phyloP scores from a whole-genome alignment of 176 grass and related monocot species.

The Oryza australiensis region DNA sequence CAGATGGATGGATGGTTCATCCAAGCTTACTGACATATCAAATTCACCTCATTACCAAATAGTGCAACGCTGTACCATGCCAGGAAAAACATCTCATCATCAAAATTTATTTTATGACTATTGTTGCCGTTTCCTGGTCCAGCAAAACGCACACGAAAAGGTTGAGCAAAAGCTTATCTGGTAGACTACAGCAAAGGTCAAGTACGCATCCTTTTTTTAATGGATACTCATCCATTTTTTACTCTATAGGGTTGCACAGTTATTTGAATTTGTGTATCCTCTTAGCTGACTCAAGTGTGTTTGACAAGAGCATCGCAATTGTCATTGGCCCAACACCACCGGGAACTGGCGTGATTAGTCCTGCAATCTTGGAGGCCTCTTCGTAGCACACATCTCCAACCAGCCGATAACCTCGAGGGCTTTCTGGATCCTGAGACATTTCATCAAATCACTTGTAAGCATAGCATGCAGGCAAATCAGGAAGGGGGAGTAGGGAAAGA shows the following conservation, averaged over 20 bases:
- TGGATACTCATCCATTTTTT: not conserved
- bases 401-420: constrained; percentile 68
- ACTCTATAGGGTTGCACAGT: constrained; percentile 16
- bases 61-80: constrained; percentile 10
- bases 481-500: not conserved
- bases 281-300: constrained; percentile 86
- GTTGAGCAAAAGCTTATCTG: constrained; percentile 25
- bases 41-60: constrained; percentile 34
- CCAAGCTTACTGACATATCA: constrained; percentile 15
- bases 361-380: constrained; percentile 72
- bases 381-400: constrained; percentile 81
- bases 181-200: constrained; percentile 35
- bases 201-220: not conserved
- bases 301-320: constrained; percentile 90
- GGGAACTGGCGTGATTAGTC: constrained; percentile 79
- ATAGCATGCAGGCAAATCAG: not conserved
- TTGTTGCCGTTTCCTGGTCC: constrained; percentile 25
- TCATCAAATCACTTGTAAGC: constrained; percentile 24
- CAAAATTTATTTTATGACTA: constrained; percentile 45
- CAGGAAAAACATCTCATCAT: not conserved
- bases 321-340: constrained; percentile 94
- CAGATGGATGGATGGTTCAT: constrained; percentile 9
- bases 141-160: constrained; percentile 33
- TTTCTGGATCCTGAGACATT: constrained; percentile 62
- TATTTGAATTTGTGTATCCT: constrained; percentile 79